Percentiles rank a stretch among this genome's conserved stretches.
These are phyloP conservation scores for Rhododendron williamsianum DNA, from an alignment of 148 eudicot genomes.

Conservation along the genomic window DNA sequence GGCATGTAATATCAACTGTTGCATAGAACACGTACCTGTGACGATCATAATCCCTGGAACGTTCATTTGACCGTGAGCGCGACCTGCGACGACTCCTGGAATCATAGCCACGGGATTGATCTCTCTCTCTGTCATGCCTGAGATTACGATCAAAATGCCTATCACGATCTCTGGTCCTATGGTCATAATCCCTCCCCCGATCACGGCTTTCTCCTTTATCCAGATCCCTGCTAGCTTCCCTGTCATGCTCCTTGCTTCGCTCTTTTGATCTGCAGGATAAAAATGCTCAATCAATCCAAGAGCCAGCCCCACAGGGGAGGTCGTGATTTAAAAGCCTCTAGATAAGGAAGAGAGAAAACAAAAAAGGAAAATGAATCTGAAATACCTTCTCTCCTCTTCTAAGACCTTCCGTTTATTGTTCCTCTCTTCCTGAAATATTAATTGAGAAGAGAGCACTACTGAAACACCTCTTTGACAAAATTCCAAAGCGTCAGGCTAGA, in stretches of 20 bases:
- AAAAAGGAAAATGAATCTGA: neutral
- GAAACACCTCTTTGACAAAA: neutral
- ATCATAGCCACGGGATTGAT: conserved; percentile 62
- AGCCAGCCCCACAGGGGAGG: neutral
- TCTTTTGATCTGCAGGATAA: conserved; percentile 63
- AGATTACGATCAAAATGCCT: conserved; percentile 57
- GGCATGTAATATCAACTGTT: neutral
- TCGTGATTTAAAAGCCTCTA: too few relatives aligned
- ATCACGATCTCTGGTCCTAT: conserved; percentile 69
- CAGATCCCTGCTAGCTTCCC: conserved; percentile 63
- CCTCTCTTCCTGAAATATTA: conserved; percentile 67
- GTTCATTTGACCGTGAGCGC: conserved; percentile 80
- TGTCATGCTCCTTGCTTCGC: conserved; percentile 57
- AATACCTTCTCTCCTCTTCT: conserved; percentile 79
- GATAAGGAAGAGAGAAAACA: neutral
- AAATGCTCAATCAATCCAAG: neutral
- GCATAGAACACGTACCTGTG: conserved; percentile 42
- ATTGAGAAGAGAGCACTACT: conserved; percentile 13
- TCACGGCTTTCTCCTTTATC: conserved; percentile 60
- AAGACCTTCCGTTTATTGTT: conserved; percentile 56
- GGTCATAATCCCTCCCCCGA: conserved; percentile 54
- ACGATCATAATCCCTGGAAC: conserved; percentile 77
- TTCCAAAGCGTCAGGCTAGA: neutral
- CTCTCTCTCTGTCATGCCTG: conserved; percentile 58
- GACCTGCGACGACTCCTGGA: conserved; percentile 79